Conservation (phyloP, 2,329 filamentous ascomycete species). For the Diplocarpon rosae region DNA sequence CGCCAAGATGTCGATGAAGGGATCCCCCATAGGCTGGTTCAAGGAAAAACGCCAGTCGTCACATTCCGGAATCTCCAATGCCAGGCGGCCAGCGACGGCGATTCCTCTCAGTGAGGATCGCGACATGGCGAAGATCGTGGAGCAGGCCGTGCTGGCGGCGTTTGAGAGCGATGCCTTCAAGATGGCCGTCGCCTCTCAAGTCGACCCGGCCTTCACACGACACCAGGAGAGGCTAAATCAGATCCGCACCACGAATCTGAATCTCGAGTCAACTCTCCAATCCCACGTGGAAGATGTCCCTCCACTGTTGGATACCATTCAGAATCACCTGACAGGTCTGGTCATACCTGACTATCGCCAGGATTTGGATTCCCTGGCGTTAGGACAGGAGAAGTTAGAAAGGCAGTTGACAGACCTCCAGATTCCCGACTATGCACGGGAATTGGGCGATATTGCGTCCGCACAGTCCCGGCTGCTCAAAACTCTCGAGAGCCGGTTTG, state of each 20-base stretch:
- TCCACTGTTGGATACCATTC: constrained; percentile 10
- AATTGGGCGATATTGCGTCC: constrained; percentile 1
- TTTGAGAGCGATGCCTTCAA: constrained; percentile 17
- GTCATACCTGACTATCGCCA: constrained; percentile 12
- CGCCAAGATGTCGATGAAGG: constrained; percentile 11
- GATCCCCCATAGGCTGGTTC: constrained; percentile 14
- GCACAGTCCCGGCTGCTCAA: constrained; percentile 6
- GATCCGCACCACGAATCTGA: constrained; percentile 15
- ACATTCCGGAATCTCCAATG: constrained; percentile 5
- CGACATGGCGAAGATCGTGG: constrained; percentile 14
- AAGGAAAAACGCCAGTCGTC: constrained; percentile 16
- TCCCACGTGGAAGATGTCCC: constrained; percentile 10
- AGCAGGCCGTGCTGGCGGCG: constrained; percentile 14
- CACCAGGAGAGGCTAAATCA: constrained; percentile 18
- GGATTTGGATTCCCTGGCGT: constrained; percentile 8
- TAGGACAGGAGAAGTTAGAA: constrained; percentile 11
- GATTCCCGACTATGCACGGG: not conserved
- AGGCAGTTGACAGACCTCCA: not conserved
- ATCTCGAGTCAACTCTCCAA: constrained; percentile 15
- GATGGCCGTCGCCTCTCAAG: constrained; percentile 15
- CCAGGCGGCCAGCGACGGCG: constrained; percentile 10
- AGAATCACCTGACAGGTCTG: constrained; percentile 13
- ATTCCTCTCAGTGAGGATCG: constrained; percentile 8
- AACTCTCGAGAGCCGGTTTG: constrained; percentile 8
- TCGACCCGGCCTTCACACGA: constrained; percentile 14